Evolutionary conservation across 768 basidiomycete genomes (phyloP), one percentile per base, ranked within the genome.

Genomic region (Suillus discolor): DNA sequence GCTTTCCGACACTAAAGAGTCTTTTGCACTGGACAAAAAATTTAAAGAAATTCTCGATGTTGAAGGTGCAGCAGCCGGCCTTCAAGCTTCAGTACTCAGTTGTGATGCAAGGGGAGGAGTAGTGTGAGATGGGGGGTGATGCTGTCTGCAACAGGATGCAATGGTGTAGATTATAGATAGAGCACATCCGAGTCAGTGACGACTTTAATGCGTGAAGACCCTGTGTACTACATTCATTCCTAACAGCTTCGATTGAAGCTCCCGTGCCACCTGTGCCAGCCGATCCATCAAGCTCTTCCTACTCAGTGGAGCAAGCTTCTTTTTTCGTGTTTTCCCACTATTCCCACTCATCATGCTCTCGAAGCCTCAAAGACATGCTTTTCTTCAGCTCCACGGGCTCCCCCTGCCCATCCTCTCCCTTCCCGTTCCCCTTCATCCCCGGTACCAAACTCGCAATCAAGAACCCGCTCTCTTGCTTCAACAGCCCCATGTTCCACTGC

Each of bases 281-380:
- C 96, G 83, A 78, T 96, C 95, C 18, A 90, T 86, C 51, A 98
- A 77, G 69, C 88, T 96, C 76, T 88, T 90, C 63, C 94, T 79
- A 3, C 57, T 25, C 51, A 83, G 79, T 38, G 65, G 72, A 44
- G 57, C 66, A 41, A 54, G 65, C 36, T 67, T 68, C 68, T 69
- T 72, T 41, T 69, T 70, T 65, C 62, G 74, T 61, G 68, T 67
- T 64, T 67, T 75, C 34, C 71, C 64, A 13, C 69, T 36, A 65
- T 75, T 78, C 67, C 81, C 78, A 42, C 81, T 88, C 83, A 94
- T 80, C 93, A 94, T 94, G 69, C 86, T 94, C 80, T 89, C 90
- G 71, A 96, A 94, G 74, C 94, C 96, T 69, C 87, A 80, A 62
- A 96, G 57, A 69, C 74, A 61, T 78, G 69, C 65, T 80, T 72